Percentiles rank a stretch among this genome's conserved stretches.
These are phyloP conservation scores for Litsea cubeba DNA, from an alignment of 164 flowering plant species.

Conservation along the genomic window DNA sequence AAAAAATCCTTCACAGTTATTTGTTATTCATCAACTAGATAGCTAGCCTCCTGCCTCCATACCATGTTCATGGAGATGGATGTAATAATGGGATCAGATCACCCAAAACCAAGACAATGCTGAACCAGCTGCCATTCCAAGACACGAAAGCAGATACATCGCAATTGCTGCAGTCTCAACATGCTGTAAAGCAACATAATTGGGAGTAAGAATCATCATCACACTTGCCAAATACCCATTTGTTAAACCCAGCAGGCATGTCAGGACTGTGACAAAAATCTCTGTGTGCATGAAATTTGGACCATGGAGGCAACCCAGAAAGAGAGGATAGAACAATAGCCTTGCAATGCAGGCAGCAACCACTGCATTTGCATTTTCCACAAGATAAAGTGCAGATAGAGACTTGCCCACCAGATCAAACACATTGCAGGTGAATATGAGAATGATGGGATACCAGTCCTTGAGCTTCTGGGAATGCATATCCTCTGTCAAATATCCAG, in stretches of 20 bases:
- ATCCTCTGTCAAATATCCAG: constrained; percentile 88
- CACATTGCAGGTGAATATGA: constrained; percentile 67
- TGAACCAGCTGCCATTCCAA: too few species aligned
- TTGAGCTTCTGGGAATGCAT: constrained; percentile 69
- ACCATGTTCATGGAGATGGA: too few species aligned
- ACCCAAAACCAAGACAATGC: constrained; percentile 91
- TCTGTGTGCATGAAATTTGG: too few species aligned
- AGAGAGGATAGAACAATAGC: constrained; percentile 76
- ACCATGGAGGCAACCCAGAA: constrained; percentile 79
- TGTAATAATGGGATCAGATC: constrained; percentile 29
- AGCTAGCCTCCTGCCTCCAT: too few species aligned
- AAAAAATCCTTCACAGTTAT: too few species aligned
- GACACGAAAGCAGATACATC: neutral
- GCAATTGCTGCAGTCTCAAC: constrained; percentile 82
- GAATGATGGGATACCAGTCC: constrained; percentile 88
- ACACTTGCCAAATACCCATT: constrained; percentile 77
- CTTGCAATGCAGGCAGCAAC: constrained; percentile 58
- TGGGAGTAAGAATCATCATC: constrained; percentile 83
- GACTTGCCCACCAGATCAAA: constrained; percentile 88
- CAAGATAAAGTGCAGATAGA: constrained; percentile 63
- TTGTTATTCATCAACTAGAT: too few species aligned
- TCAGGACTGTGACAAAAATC: too few species aligned
- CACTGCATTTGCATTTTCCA: constrained; percentile 57
- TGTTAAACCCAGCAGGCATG: too few species aligned
- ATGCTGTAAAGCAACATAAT: constrained; percentile 64